Base-by-base conservation (phyloP, 2,329 filamentous ascomycete genomes). In the Eurotiales sp. region DNA sequence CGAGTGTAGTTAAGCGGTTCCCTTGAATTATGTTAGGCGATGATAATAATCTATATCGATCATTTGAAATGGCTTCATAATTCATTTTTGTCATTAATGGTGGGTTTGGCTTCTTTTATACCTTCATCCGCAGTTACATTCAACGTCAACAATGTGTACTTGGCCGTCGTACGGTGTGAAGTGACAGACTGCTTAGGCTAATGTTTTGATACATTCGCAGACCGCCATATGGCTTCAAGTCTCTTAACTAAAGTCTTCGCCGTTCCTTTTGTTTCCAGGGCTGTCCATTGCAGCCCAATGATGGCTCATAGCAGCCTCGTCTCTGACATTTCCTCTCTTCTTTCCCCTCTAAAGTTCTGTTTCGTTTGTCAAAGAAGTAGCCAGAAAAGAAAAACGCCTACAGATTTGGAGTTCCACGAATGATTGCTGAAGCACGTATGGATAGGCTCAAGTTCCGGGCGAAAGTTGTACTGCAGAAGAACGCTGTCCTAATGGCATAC, bases 181-280 rank as follows among this genome's bases (percentile, higher is more conserved):
- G n/a, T n/a, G n/a, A n/a, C n/a, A n/a, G n/a, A n/a, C n/a, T n/a
- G n/a, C n/a, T n/a, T n/a, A n/a, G n/a, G n/a, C n/a, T n/a, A n/a
- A n/a, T n/a, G n/a, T n/a, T n/a, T n/a, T n/a, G n/a, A n/a, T n/a
- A n/a, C n/a, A 10, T 27, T 39, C 25, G 22, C 45, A 47, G 45
- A 47, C 45, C 45, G 45, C 45, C 45, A 47, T 47, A n/a, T n/a
- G n/a, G n/a, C n/a, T 47, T 17, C 11, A n/a, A 15, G 14, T 39
- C 8, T 39, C 23, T 15, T 23, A n/a, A n/a, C n/a, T n/a, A 29
- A 46, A 36, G 22, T 39, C 32, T 6, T 4, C 29, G 23, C 23
- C 22, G 12, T 14, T 40, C 45, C 27, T 47, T 19, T 37, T 46
- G 34, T 46, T n/a, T 10, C 25, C 25, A 27, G 10, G 25, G 25